A percentile compares a stretch with the other conserved stretches of the same genome.
Evolutionary conservation across 148 eudicot genomes (phyloP).

Genomic region (Rhododendron molle): DNA sequence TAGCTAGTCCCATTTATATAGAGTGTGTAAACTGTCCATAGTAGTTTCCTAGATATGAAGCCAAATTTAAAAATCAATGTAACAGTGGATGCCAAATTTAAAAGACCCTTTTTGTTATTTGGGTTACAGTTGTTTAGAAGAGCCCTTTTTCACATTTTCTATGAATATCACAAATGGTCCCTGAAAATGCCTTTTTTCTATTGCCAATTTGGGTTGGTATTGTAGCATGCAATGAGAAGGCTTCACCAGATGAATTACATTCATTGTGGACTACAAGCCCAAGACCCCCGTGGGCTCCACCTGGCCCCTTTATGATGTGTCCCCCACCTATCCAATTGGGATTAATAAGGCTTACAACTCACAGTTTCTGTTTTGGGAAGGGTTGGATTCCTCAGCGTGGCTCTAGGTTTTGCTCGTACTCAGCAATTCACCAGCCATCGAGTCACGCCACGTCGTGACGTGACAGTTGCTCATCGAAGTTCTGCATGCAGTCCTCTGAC

Average conservation of each 20-base stretch:
- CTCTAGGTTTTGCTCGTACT: background rate
- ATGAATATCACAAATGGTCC: background rate
- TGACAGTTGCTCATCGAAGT: too few relatives aligned
- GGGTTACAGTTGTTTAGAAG: background rate
- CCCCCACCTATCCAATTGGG: slow-evolving; percentile 16
- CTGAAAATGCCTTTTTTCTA: background rate
- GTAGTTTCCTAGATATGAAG: background rate
- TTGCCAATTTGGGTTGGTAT: background rate
- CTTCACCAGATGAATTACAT: background rate
- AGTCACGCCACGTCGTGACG: background rate
- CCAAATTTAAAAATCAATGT: background rate
- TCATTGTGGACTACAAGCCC: background rate
- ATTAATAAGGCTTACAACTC: slow-evolving; percentile 16
- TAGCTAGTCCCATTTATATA: background rate
- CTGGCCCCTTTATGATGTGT: slow-evolving; percentile 8
- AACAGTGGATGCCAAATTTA: background rate
- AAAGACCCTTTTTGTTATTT: background rate
- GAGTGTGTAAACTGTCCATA: background rate
- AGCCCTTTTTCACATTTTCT: background rate
- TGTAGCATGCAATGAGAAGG: background rate
- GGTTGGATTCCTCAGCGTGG: background rate
- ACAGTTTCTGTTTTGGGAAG: background rate
- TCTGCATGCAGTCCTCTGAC: too few relatives aligned
- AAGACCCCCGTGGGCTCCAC: background rate
- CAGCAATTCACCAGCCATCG: background rate